Percentiles rank a stretch among this genome's conserved stretches.
Conservation (phyloP, 148 eudicot genomes). For the Rhododendron ferrugineum region DNA sequence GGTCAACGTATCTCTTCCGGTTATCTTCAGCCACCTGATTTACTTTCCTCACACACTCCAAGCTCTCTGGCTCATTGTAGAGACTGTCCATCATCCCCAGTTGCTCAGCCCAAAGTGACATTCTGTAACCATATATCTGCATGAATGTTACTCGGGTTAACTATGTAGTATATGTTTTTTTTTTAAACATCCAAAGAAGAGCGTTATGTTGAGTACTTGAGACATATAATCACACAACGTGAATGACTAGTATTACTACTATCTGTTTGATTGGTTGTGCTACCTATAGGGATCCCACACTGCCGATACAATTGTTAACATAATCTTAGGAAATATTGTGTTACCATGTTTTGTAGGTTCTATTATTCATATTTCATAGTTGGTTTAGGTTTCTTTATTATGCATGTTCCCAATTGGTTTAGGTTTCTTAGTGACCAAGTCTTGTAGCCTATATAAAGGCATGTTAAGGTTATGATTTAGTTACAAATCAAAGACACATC, state of each 20-base stretch:
- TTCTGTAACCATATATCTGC: slow-evolving; percentile 40
- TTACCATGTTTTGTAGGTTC: no score
- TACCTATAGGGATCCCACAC: not conserved
- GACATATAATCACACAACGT: not conserved
- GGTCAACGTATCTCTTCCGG: slow-evolving; percentile 31
- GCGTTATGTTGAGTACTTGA: not conserved
- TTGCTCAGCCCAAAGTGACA: slow-evolving; percentile 48
- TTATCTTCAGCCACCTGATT: slow-evolving; percentile 36
- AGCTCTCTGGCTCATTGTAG: slow-evolving; percentile 30
- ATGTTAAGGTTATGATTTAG: no score
- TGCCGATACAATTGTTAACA: no score
- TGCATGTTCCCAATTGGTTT: no score
- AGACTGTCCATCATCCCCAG: slow-evolving; percentile 32
- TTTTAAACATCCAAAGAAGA: not conserved
- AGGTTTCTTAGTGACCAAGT: no score
- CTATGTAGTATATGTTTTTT: not conserved
- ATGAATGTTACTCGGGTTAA: slow-evolving; percentile 13
- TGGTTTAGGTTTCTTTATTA: no score
- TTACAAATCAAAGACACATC: no score
- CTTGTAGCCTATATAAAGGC: no score
- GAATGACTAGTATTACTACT: not conserved
- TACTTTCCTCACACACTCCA: slow-evolving; percentile 35
- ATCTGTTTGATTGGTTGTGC: not conserved
- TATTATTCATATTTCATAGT: no score
- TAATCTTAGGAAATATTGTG: no score